These are phyloP conservation scores for Quercus wislizeni DNA, from an alignment of 306 rosid genomes.

Conservation along the genomic window DNA sequence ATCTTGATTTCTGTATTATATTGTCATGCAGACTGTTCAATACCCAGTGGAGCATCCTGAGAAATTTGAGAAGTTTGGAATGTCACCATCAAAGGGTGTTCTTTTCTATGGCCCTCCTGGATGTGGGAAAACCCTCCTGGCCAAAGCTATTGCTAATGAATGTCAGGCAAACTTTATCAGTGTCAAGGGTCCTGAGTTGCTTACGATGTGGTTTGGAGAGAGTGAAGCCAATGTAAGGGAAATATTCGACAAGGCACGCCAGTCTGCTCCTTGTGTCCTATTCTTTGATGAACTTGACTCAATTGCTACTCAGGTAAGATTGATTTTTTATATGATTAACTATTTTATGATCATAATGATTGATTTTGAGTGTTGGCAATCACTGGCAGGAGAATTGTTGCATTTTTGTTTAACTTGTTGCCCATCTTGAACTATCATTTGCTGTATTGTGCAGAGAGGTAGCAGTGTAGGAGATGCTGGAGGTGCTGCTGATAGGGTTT, in stretches of 20 bases:
- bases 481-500: conserved; percentile 96
- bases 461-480: conserved; percentile 98
- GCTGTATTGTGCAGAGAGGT: conserved; percentile 66
- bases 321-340: not conserved
- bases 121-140: conserved; percentile 97
- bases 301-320: conserved; percentile 93
- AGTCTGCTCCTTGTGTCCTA: conserved; percentile 97
- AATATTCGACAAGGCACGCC: conserved; percentile 98
- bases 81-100: conserved; percentile 99
- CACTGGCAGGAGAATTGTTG: not conserved
- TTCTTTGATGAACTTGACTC: conserved; percentile 99
- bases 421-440: not conserved
- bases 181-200: conserved; percentile 96
- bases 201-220: conserved; percentile 99
- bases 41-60: conserved; percentile 99
- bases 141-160: conserved; percentile 97
- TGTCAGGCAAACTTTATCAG: conserved; percentile 99
- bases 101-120: conserved; percentile 99
- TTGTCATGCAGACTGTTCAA: conserved; percentile 81
- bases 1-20: conserved; percentile 2
- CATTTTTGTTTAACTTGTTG: not conserved
- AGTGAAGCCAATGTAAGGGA: conserved; percentile 99
- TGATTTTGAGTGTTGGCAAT: conserved; percentile 2
- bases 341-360: not conserved
- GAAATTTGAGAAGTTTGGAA: conserved; percentile 93